Evolutionary conservation across 495 filamentous ascomycete species (phyloP).

Genomic region (Penicillium mononematosum): DNA sequence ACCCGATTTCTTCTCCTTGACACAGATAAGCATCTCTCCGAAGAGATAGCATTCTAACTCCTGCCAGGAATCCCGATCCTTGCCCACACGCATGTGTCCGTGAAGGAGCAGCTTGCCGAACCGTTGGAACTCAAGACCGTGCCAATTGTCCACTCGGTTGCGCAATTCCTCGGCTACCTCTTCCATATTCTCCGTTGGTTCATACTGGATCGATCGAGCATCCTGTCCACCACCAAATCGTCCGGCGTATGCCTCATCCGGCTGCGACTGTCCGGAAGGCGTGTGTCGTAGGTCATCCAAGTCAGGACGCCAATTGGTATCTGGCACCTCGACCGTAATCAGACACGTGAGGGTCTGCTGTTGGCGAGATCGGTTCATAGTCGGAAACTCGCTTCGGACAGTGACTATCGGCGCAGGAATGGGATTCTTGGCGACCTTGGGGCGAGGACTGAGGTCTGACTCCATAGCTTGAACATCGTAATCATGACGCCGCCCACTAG

Average conservation of each 20-base stretch:
- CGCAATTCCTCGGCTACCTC: conserved; percentile 86
- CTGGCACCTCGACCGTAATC: conserved; percentile 90
- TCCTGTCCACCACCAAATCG: conserved; percentile 36
- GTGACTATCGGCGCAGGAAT: conserved; percentile 89
- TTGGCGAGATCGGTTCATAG: conserved; percentile 84
- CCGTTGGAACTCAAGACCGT: conserved; percentile 90
- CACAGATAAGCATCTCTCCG: conserved; percentile 98
- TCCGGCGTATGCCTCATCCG: conserved; percentile 42
- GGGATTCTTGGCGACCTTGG: conserved; percentile 72
- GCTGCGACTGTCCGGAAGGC: conserved; percentile 55
- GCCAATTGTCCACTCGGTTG: conserved; percentile 93
- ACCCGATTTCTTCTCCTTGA: conserved; percentile 86
- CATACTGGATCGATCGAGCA: conserved; percentile 35
- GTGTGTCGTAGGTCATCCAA: conserved; percentile 74
- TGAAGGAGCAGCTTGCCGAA: conserved; percentile 94
- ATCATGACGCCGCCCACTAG: conserved; percentile 70
- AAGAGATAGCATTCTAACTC: conserved; percentile 97
- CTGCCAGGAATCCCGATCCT: conserved; percentile 96
- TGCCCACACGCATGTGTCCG: conserved; percentile 89
- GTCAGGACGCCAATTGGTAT: conserved; percentile 86
- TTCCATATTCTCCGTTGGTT: conserved; percentile 66
- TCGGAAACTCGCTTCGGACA: conserved; percentile 94
- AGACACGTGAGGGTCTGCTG: conserved; percentile 95
- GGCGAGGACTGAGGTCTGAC: conserved; percentile 71
- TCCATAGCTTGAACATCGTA: conserved; percentile 98